phyloP scores from a whole-genome alignment of 2,329 filamentous ascomycete species.

The Drechslerella coelobrocha region DNA sequence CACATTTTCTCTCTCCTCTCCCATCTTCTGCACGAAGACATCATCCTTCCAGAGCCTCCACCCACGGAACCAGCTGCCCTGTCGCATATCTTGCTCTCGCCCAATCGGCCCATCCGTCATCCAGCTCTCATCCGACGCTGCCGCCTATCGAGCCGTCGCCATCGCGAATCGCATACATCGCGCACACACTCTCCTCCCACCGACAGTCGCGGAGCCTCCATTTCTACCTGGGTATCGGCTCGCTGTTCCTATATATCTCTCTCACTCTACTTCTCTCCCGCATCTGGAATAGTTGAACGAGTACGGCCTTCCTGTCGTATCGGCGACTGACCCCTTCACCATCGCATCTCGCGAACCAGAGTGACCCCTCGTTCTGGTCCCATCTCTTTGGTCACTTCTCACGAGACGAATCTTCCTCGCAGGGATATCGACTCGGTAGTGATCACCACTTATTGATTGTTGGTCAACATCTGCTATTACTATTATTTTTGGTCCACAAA shows the following conservation, averaged over 20 bases:
- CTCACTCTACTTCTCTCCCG: too few species aligned
- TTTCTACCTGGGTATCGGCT: neutral
- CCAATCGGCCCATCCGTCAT: neutral
- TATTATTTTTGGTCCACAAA: too few species aligned
- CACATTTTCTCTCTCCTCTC: constrained; percentile 20
- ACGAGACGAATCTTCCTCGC: neutral
- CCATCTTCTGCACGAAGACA: constrained; percentile 12
- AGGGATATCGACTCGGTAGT: neutral
- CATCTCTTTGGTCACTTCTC: neutral
- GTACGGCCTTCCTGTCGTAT: neutral
- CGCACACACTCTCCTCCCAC: neutral
- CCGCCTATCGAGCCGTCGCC: neutral
- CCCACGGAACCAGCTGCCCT: neutral
- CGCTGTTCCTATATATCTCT: neutral
- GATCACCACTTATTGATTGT: too few species aligned
- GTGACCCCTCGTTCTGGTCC: neutral
- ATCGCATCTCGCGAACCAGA: neutral
- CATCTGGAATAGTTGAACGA: too few species aligned
- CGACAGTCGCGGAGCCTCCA: neutral
- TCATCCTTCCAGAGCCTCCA: constrained; percentile 5
- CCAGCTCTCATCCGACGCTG: neutral
- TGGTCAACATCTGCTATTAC: too few species aligned
- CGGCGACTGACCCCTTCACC: neutral
- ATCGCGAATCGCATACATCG: neutral
- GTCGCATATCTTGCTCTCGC: neutral